Base-by-base conservation (phyloP, 352 stramenopile genomes). In the Phytophthora vignae region DNA sequence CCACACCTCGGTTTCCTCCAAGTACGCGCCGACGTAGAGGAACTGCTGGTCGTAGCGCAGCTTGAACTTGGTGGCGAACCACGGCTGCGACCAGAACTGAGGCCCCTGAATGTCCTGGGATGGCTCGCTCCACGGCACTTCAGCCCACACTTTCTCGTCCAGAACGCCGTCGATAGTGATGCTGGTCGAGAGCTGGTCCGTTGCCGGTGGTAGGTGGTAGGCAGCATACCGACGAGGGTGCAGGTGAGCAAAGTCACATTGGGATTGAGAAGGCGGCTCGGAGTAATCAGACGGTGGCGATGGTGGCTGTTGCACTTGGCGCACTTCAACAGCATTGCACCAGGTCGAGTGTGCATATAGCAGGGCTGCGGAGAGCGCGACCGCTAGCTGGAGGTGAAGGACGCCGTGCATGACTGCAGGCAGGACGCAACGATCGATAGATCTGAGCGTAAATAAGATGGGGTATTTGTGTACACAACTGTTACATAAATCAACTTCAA, bases 31-130 rank as follows among this genome's bases (percentile, higher is more conserved):
- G n/a, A 96, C 69, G 57, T 92, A 96, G 15, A 96, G 81, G 42
- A 85, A 88, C 12, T 70, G 33, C 36, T 86, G 73, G 68, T 96
- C 82, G 74, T 91, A 95, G 14, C 83, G 83, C 40, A 95, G 70
- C 75, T 95, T 94, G 63, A 90, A 74, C n/a, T 76, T 79, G 14
- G 87, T 94, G 8, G 70, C 38, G 62, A 96, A 91, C 84, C 86
- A 92, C 11, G 87, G 89, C 55, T 91, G 82, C 33, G 79, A 89
- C 82, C 83, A 93, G 67, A 88, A 80, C 9, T 42, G 52, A 19
- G 64, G 67, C 0, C 81, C 80, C 9, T 76, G 75, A 76, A 96
- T 96, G 68, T 95, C 87, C 48, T 89, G 67, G 58, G 94, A 94
- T 9, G 73, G 17, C 11, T 84, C 69, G 8, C 77, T 92, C 77